Base-by-base conservation (phyloP, 495 filamentous ascomycete genomes). In the Lasiosphaeris hirsuta region DNA sequence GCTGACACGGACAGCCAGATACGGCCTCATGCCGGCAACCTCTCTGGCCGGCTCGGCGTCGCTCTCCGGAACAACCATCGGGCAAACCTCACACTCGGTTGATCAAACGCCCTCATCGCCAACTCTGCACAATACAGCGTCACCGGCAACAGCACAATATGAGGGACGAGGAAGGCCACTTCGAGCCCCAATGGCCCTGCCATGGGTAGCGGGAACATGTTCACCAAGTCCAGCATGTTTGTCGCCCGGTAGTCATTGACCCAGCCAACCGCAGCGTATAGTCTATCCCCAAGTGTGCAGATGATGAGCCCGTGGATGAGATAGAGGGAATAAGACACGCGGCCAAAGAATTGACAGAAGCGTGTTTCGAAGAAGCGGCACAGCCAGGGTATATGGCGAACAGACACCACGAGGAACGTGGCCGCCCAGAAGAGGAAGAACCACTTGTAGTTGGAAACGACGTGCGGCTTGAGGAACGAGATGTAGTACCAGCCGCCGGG, bases 271-370 rank as follows among this genome's bases (percentile, higher is more conserved):
- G 81, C 80, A 4, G 76, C 71, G 64, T 86, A 85, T 37, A 78
- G 9, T 18, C 72, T 63, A 47, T 74, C 70, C 17, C 74, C 75
- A 3, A 78, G 57, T 0, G 65, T 72, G 57, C 57, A 75, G 6
- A 84, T 64, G 30, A 88, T 76, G 2, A 82, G 81, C 5, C 82
- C 83, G 58, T 88, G 85, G 13, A 87, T 79, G 41, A 88, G 76
- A 54, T 88, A 88, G 14, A 88, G 79, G 10, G 81, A 75, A 61
- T 77, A 88, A 0, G 83, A 86, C 43, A 88, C 76, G 54, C 81
- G 79, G 35, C 84, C 85, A 8, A 88, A 74, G 58, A 85, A 86
- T 65, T 86, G 85, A 47, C 83, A 84, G 45, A 86, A 68, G 2
- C 72, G 71, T 48, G 79, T 78, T 54, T 78, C 81, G 68, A 87